Evolutionary conservation across 768 basidiomycete species (phyloP).

Genomic region (Pleurotus sapidus): DNA sequence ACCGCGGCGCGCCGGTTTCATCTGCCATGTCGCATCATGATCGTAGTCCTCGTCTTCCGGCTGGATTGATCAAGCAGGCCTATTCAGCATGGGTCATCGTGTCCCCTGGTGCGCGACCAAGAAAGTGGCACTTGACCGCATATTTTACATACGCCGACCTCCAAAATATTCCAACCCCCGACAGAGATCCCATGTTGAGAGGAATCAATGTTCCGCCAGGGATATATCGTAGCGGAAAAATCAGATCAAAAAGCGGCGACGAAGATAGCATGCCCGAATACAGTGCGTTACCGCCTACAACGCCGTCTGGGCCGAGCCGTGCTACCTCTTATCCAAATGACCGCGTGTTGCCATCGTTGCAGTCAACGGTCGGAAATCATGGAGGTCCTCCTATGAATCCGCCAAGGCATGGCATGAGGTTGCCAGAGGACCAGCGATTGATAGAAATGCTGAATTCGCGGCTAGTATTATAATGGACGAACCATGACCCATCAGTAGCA

Average conservation of each 20-base stretch:
- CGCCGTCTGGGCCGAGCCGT: constrained; percentile 8
- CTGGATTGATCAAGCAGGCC: constrained; percentile 67
- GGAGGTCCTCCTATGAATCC: constrained; percentile 21
- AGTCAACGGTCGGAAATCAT: constrained; percentile 30
- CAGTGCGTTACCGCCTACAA: constrained; percentile 1
- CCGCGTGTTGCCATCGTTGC: constrained; percentile 38
- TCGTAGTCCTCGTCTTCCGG: constrained; percentile 47
- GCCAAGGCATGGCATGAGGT: constrained; percentile 31
- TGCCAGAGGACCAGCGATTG: constrained; percentile 58
- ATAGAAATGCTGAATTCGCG: constrained; percentile 55
- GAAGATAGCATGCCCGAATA: constrained; percentile 17
- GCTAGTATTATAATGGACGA: constrained; percentile 7
- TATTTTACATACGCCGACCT: constrained; percentile 52
- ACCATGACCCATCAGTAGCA: constrained; percentile 2
- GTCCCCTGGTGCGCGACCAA: constrained; percentile 40
- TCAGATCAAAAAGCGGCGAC: constrained; percentile 35
- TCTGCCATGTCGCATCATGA: constrained; percentile 59
- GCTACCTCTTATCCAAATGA: constrained; percentile 14
- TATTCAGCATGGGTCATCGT: constrained; percentile 62
- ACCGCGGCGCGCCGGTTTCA: constrained; percentile 44
- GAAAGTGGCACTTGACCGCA: constrained; percentile 68
- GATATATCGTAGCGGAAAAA: constrained; percentile 44
- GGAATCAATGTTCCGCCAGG: constrained; percentile 44
- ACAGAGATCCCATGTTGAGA: constrained; percentile 38
- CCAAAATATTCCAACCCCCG: constrained; percentile 42